Base-by-base conservation (phyloP, 345 rosid species). In the Euphorbia tirucalli region DNA sequence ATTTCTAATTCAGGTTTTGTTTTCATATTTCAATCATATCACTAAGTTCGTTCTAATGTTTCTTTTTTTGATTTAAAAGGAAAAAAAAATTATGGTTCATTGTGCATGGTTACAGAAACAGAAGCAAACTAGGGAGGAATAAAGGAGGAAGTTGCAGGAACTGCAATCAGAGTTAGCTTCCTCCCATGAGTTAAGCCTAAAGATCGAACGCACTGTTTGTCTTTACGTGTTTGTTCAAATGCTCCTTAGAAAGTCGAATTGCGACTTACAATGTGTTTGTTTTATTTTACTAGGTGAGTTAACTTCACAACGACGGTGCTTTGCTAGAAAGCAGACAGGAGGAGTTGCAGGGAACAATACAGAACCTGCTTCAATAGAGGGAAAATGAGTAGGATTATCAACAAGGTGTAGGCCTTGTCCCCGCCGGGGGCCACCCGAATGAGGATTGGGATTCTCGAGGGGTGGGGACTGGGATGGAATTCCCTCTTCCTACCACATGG, bases 81-180 rank as follows among this genome's bases (percentile, higher is more conserved):
- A 11, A 41, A 41, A 41, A 11, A 41, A 41, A 5, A 41, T 67
- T 37, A 22, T 70, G 62, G 37, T 59, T 35, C 59, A 2, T 56
- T 62, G 66, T 74, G 77, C 62, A 74, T 72, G 71, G 77, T 50
- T 69, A 25, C 88, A 93, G 95, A 90, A 81, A 68, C 94, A 85
- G 71, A 90, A 86, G 84, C 87, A 87, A 74, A 74, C 77, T 28
- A 96, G 86, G 69, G 98, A 87, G 85, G 96, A 89, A 66, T 81
- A 73, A 68, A 78, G 78, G 61, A 74, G 83, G 70, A 80, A 71
- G 74, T 62, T 87, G 74, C 90, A 80, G 79, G 94, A 93, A 74
- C 64, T 90, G 68, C 85, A 85, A 74, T 66, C 83, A 41, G 89
- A 92, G 69, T 68, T 89, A 73, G 84, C 70, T 54, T 83, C 88